phyloP scores from a whole-genome alignment of 1,139 yeast species.

The Hyphopichia wangnamkhiaoensis region DNA sequence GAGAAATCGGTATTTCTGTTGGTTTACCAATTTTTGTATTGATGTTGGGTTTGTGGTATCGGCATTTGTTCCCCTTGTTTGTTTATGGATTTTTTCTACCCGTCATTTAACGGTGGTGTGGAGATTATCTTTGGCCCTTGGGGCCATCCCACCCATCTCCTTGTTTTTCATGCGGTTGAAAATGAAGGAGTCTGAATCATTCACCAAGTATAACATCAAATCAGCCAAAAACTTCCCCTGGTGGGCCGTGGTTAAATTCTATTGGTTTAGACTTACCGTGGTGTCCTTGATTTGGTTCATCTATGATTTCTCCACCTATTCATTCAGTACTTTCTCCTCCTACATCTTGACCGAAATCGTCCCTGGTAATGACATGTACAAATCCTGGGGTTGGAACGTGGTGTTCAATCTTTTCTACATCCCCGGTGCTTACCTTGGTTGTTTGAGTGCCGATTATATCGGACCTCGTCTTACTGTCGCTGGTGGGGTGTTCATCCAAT shows the following conservation, averaged over 20 bases:
- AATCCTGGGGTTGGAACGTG: slow-evolving; percentile 90
- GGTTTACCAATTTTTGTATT: slow-evolving; percentile 89
- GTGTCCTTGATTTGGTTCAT: slow-evolving; percentile 86
- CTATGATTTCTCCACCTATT: slow-evolving; percentile 84
- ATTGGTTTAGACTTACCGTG: slow-evolving; percentile 76
- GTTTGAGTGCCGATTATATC: slow-evolving; percentile 74
- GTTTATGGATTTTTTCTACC: slow-evolving; percentile 77
- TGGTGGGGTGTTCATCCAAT: slow-evolving; percentile 71
- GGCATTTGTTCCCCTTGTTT: slow-evolving; percentile 82
- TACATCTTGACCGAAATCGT: slow-evolving; percentile 61
- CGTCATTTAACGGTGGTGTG: slow-evolving; percentile 79
- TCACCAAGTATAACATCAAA: slow-evolving; percentile 69
- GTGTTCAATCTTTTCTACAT: slow-evolving; percentile 84
- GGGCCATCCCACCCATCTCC: slow-evolving; percentile 85
- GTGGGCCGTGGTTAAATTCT: slow-evolving; percentile 68
- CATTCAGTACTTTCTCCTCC: slow-evolving; percentile 82
- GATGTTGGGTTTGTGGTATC: slow-evolving; percentile 84
- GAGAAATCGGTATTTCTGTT: slow-evolving; percentile 84
- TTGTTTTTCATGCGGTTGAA: slow-evolving; percentile 76
- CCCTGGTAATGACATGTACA: slow-evolving; percentile 63
- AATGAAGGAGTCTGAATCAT: slow-evolving; percentile 72
- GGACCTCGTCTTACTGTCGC: slow-evolving; percentile 84
- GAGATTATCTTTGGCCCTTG: slow-evolving; percentile 90
- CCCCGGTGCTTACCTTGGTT: slow-evolving; percentile 90
- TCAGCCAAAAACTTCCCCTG: slow-evolving; percentile 62